These are phyloP conservation scores for Pelargonium fulgidum DNA, from an alignment of 441 rosid species.

Conservation along the genomic window DNA sequence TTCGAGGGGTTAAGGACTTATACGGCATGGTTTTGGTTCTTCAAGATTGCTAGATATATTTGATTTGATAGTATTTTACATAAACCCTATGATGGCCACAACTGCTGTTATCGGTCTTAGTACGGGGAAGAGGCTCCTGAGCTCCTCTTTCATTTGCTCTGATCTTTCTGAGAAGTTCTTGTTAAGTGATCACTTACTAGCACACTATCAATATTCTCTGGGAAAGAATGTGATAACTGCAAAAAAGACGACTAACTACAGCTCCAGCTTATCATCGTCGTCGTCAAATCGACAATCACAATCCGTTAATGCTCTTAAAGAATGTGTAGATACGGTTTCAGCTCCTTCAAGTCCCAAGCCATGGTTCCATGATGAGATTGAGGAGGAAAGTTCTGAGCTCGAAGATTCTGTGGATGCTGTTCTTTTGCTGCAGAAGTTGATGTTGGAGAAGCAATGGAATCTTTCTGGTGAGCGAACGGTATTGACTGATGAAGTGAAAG, in stretches of 20 bases:
- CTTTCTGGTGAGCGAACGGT: slow-evolving; percentile 56
- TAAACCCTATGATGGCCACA: slow-evolving; percentile 57
- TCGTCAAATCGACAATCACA: slow-evolving; percentile 31
- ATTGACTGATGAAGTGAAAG: slow-evolving; percentile 26
- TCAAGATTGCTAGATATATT: slow-evolving; percentile 22
- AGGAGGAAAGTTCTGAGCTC: slow-evolving; percentile 44
- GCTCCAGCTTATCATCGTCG: slow-evolving; percentile 35
- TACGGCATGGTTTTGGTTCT: slow-evolving; percentile 15
- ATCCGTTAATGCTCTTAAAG: slow-evolving; percentile 57
- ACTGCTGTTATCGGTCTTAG: slow-evolving; percentile 77
- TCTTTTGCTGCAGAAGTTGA: slow-evolving; percentile 75
- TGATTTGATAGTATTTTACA: slow-evolving; percentile 25
- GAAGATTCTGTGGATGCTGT: slow-evolving; percentile 66
- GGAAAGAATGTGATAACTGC: slow-evolving; percentile 39
- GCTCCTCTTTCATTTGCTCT: slow-evolving; percentile 52
- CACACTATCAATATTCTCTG: slow-evolving; percentile 38
- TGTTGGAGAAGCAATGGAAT: slow-evolving; percentile 92
- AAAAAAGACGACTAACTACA: slow-evolving; percentile 46
- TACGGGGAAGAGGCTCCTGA: slow-evolving; percentile 64
- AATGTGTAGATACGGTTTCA: slow-evolving; percentile 38
- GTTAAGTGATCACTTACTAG: slow-evolving; percentile 41
- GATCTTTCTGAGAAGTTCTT: slow-evolving; percentile 57
- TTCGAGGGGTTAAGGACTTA: slow-evolving; percentile 17
- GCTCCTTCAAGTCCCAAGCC: slow-evolving; percentile 32
- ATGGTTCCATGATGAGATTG: slow-evolving; percentile 32